A percentile compares a stretch with the other conserved stretches of the same genome.
These are phyloP conservation scores for Choiromyces venosus DNA, from an alignment of 495 filamentous ascomycete genomes.

Conservation along the genomic window DNA sequence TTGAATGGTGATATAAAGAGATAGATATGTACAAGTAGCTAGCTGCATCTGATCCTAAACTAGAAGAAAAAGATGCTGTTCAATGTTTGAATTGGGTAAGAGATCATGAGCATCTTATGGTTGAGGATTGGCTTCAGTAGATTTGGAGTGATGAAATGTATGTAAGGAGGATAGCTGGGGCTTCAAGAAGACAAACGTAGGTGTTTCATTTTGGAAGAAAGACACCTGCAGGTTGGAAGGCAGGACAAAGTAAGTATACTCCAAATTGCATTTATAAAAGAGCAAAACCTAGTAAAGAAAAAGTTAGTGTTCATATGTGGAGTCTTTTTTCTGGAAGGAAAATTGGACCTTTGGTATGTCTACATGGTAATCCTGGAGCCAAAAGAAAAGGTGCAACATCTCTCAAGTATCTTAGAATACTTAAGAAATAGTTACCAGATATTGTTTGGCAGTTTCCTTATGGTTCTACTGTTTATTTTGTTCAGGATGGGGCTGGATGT, in stretches of 20 bases:
- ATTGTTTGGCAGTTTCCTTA: conserved; percentile 5
- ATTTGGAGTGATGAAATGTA: conserved; percentile 8
- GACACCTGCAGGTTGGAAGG: conserved; percentile 1
- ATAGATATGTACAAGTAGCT: no score
- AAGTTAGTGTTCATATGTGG: not conserved
- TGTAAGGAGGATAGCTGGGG: not conserved
- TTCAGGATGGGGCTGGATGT: no score
- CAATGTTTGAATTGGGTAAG: no score
- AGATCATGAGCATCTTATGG: no score
- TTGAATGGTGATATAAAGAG: no score
- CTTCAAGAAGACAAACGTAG: not conserved
- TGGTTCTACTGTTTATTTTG: no score
- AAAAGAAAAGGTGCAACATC: no score
- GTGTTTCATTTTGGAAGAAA: conserved; percentile 2
- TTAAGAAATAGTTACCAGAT: not conserved
- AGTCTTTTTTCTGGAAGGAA: conserved; percentile 3
- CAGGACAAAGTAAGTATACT: not conserved
- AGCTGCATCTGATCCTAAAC: no score
- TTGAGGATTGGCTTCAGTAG: not conserved
- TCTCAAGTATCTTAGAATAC: conserved; percentile 2
- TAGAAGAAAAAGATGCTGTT: no score
- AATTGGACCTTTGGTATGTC: not conserved
- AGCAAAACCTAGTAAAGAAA: not conserved
- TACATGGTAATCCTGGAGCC: not conserved
- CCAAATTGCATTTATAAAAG: not conserved